A percentile compares a stretch with the other conserved stretches of the same genome.
These are phyloP conservation scores for Cynanchum wilfordii DNA, from an alignment of 257 asterid species.

Conservation along the genomic window DNA sequence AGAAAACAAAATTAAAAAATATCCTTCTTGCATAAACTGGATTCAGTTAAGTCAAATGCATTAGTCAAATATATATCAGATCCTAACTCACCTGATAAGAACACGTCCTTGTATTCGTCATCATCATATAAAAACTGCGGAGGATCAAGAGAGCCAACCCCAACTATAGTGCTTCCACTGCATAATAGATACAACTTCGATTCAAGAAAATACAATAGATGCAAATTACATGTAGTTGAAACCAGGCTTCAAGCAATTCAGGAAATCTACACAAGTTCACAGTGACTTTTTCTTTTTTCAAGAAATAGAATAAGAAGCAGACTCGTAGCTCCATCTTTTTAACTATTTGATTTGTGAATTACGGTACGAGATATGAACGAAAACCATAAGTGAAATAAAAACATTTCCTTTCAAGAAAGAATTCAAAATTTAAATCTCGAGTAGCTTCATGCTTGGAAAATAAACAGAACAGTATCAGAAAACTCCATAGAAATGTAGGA, in stretches of 20 bases:
- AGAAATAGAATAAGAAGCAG: not conserved
- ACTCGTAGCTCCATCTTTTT: not conserved
- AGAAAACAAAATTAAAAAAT: not conserved
- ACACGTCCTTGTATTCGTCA: conserved; percentile 78
- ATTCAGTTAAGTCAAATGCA: not conserved
- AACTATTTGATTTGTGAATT: not conserved
- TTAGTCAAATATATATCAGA: not conserved
- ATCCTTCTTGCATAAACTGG: not conserved
- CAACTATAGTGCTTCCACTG: conserved; percentile 96
- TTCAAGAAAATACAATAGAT: not conserved
- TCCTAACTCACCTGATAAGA: conserved; percentile 60
- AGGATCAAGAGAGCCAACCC: conserved; percentile 91
- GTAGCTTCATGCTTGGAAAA: not conserved
- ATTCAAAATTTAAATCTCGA: not conserved
- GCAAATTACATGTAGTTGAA: not conserved
- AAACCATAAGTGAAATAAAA: not conserved
- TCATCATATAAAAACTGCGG: conserved; percentile 82
- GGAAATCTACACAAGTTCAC: not conserved
- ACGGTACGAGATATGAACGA: not conserved
- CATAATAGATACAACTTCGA: conserved; percentile 7
- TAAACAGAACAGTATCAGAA: not conserved
- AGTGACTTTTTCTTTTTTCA: not conserved
- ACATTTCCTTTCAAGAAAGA: not conserved
- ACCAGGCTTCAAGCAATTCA: not conserved
- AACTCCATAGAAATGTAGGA: no score